Base-by-base conservation (phyloP, 805 yeast genomes). In the Metschnikowia cubensis region DNA sequence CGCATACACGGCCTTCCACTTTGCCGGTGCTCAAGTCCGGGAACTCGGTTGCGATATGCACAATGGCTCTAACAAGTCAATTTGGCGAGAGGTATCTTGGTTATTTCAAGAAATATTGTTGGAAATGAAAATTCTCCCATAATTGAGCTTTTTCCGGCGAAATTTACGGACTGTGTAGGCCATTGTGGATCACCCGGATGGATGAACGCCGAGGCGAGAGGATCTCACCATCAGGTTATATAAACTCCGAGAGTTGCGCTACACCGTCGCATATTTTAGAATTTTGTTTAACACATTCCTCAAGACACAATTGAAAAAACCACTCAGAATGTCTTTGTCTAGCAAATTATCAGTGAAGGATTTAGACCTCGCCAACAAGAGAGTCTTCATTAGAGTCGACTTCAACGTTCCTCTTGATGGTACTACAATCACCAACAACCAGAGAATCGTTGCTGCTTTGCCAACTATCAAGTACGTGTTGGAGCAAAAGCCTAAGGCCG, bases 311-410 rank as follows among this genome's bases (percentile, higher is more conserved):
- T 52, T 50, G 47, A 47, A 37, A 44, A 51, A 50, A 38, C 14
- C 42, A 39, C 29, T 39, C 10, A 48, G 42, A 45, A 94, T 94
- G 99, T 95, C 99, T 62, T 83, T 94, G 71, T 83, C 96, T 51
- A 87, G 81, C 75, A 94, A 94, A 77, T 82, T 94, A 64, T 85
- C 97, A 52, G 97, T 94, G 73, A 82, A 86, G 69, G 99, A 94
- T 75, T 77, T 94, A 62, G 82, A 83, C 70, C 84, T 89, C 71
- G 71, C 85, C 64, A 91, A 82, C 73, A 91, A 94, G 82, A 84
- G 97, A 71, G 99, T 94, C 73, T 91, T 94, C 79, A 92, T 94
- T 82, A 88, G 99, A 79, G 99, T 95, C 57, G 97, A 92, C 74
- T 87, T 87, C 82, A 87, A 87, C 77, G 96, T 87, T 59, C 96